A percentile compares a stretch with the other conserved stretches of the same genome.
Evolutionary conservation across 164 flowering plant species (phyloP).

Genomic region (Stephania cephalantha): DNA sequence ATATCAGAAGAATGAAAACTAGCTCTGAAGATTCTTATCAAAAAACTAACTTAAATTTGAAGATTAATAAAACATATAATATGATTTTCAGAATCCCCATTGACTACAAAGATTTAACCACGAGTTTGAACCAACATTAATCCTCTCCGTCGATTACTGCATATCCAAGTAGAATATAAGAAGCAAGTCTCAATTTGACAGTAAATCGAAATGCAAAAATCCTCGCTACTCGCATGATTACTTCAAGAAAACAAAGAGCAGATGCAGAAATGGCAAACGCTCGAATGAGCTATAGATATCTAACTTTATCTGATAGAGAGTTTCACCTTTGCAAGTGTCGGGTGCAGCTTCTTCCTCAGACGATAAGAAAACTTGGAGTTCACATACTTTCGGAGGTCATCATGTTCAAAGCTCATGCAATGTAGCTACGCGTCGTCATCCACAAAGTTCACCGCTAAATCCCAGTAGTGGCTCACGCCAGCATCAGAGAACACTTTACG

Average conservation of each 20-base stretch:
- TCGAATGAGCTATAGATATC: neutral
- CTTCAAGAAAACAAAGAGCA: too few relatives aligned
- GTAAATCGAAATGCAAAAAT: neutral
- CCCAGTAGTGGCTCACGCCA: conserved; percentile 95
- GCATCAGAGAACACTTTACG: conserved; percentile 75
- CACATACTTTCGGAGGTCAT: too few relatives aligned
- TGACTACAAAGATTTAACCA: too few relatives aligned
- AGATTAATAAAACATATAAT: too few relatives aligned
- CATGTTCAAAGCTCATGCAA: neutral
- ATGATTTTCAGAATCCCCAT: too few relatives aligned
- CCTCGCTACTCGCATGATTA: neutral
- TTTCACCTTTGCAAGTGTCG: neutral
- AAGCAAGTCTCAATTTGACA: neutral
- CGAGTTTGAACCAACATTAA: neutral
- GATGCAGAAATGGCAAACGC: neutral
- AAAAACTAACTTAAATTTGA: too few relatives aligned
- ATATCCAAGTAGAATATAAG: neutral
- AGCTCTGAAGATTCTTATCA: neutral
- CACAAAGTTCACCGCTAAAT: conserved; percentile 53
- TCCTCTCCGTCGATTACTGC: neutral
- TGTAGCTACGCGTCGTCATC: conserved; percentile 30
- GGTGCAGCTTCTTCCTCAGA: neutral
- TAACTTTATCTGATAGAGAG: neutral
- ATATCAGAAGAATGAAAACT: too few relatives aligned
- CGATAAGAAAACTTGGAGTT: too few relatives aligned